Evolutionary conservation across 345 rosid species (phyloP), one percentile per base, ranked within the genome.

Genomic region (Linum usitatissimum): DNA sequence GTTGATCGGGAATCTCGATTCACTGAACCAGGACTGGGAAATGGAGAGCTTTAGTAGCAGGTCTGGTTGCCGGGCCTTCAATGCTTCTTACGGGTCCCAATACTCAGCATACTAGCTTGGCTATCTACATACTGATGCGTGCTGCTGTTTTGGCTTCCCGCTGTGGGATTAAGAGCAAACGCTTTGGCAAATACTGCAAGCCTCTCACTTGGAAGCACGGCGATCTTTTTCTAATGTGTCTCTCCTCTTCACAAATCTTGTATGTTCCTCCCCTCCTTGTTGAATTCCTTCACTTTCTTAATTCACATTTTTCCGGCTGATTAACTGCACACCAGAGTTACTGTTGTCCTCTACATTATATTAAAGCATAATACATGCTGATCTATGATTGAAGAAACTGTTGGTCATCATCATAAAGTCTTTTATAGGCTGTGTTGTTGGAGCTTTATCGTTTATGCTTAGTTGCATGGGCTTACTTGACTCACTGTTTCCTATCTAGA

Each of bases 151-250:
- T 92, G 73, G 96, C 96, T 14, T 83, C 95, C 0, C 89, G 95
- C 0, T 92, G 98, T 55, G 98, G 98, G 23, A 89, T 92, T 64
- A 92, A 92, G 62, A 92, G 98, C 71, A 81, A 81, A 65, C 83
- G 80, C 53, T 85, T 89, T 66, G 95, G 93, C 63, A 71, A 68
- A 36, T 57, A 81, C n/a, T 92, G 96, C 70, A 85, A 84, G 73
- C 98, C 98, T 31, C 96, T 92, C 67, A 85, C 98, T 45, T 92
- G 98, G 98, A 89, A 85, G 86, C 96, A 92, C 53, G 95, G 96
- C 1, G 98, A 92, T 72, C 67, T 87, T 53, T 87, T 92, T 70
- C 93, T 92, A 54, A 92, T 89, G 98, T 92, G 96, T 72, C 93
- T 89, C 64, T 86, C 98, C 10, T 92, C 96, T 8, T 89, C 91